These are phyloP conservation scores for Fusarium bactridioides DNA, from an alignment of 2,329 filamentous ascomycete genomes.

Conservation along the genomic window DNA sequence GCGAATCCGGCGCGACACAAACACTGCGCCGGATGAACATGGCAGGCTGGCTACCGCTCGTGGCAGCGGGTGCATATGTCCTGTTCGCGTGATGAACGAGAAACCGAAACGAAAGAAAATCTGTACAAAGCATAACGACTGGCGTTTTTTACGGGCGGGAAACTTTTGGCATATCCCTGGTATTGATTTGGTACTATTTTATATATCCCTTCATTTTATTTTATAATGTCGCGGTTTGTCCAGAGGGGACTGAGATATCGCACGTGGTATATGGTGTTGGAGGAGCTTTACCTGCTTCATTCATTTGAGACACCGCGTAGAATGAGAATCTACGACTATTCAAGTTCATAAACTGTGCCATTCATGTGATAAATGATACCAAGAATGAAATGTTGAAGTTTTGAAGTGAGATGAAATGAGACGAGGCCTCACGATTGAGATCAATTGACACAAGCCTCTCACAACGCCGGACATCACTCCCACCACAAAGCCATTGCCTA, in stretches of 20 bases:
- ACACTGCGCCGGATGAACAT: constrained; percentile 36
- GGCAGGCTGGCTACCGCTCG: constrained; percentile 54
- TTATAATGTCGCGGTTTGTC: not conserved
- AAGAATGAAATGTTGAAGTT: not conserved
- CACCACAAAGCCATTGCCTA: not conserved
- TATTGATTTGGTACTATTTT: constrained; percentile 7
- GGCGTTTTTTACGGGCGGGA: constrained; percentile 36
- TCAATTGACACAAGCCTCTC: not conserved
- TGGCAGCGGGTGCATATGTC: constrained; percentile 50
- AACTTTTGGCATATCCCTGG: constrained; percentile 24
- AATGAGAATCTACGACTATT: not conserved
- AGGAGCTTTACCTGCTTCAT: constrained; percentile 20
- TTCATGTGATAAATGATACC: not conserved
- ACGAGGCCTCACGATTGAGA: not conserved
- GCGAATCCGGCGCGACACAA: constrained; percentile 41
- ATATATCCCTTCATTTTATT: not conserved
- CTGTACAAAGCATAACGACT: constrained; percentile 37
- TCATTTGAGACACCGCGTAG: constrained; percentile 1
- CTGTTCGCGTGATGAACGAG: constrained; percentile 41
- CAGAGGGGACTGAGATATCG: constrained; percentile 9
- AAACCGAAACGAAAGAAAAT: not conserved
- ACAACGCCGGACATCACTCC: not conserved
- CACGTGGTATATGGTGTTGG: constrained; percentile 35
- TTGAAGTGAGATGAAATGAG: not conserved
- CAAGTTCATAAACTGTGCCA: not conserved